Evolutionary conservation across 164 flowering plant genomes (phyloP), one percentile per base, ranked within the genome.

Genomic region (Vitis labrusca): DNA sequence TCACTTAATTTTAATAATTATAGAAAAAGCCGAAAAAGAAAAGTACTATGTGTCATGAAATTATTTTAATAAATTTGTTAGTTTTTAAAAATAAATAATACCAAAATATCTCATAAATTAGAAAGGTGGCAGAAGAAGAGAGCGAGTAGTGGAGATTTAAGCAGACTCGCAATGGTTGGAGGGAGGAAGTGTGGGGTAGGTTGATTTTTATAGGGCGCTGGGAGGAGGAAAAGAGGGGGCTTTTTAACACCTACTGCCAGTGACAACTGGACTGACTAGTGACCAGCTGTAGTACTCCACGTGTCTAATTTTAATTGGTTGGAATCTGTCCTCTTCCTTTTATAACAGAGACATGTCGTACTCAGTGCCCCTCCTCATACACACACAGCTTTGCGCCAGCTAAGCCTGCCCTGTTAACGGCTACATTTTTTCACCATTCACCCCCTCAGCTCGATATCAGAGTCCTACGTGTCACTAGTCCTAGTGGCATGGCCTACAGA

Each of bases 401-500:
- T 79, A 56, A 67, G 57, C 62, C 2, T 8, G 14, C 63, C 63
- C 56, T 53, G 29, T 69, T 76, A 85, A 87, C 88, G 88, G 91
- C 88, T 85, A 78, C 30, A 54, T 67, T 64, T 71, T 54, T 77
- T 73, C 51, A 10, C 66, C 65, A 50, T 77, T 68, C 13, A 2
- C 5, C 14, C 63, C 32, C 3, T 48, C 23, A 37, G 44, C 44
- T 37, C 5, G 6, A 37, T 37, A 37, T 3, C 6, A 2, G 44
- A 37, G 44, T 37, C 44, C 44, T 3, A 37, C 44, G 44, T 37
- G 44, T 37, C 44, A 37, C 7, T 37, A 5, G 7, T 37, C 44
- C 44, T 37, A 37, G 44, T 37, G 8, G 2, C 44, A 6, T 37
- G 44, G 44, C 44, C 7, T 37, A 37, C 7, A 6, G 5, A 37